phyloP scores from a whole-genome alignment of 208 protist species.

The Wallacemonas rigidus region DNA sequence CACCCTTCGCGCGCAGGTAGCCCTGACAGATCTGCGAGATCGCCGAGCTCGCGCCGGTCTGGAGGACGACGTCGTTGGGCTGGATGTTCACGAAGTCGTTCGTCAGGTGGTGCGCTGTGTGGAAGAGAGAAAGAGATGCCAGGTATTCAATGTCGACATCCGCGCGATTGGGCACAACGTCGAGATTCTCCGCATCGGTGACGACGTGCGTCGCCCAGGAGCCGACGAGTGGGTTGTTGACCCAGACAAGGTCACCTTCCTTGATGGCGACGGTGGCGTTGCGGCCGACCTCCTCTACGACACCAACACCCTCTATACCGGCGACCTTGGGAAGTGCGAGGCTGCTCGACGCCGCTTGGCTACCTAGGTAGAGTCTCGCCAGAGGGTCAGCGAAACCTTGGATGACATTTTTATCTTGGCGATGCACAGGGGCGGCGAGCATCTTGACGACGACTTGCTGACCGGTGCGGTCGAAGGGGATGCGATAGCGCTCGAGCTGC shows the following conservation, averaged over 20 bases:
- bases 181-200: constrained; percentile 80
- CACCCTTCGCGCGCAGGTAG: constrained; percentile 82
- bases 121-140: constrained; percentile 93
- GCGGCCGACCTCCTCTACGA: constrained; percentile 94
- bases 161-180: constrained; percentile 86
- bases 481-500: constrained; percentile 82
- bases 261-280: constrained; percentile 63
- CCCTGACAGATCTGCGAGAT: constrained; percentile 90
- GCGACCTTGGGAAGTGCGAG: constrained; percentile 56
- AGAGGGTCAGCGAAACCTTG: constrained; percentile 82
- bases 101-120: constrained; percentile 95
- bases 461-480: constrained; percentile 83
- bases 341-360: background rate
- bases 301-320: constrained; percentile 95
- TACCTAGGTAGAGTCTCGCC: constrained; percentile 26
- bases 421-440: constrained; percentile 95
- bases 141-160: constrained; percentile 94
- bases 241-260: constrained; percentile 94
- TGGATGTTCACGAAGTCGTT: constrained; percentile 95
- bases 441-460: constrained; percentile 94
- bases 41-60: constrained; percentile 85
- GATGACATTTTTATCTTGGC: constrained; percentile 95
- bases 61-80: constrained; percentile 84
- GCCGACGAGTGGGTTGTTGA: constrained; percentile 86
- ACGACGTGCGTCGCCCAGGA: constrained; percentile 93